These are phyloP conservation scores for Heimioporus sp. DNA, from an alignment of 768 basidiomycete species.

Conservation along the genomic window DNA sequence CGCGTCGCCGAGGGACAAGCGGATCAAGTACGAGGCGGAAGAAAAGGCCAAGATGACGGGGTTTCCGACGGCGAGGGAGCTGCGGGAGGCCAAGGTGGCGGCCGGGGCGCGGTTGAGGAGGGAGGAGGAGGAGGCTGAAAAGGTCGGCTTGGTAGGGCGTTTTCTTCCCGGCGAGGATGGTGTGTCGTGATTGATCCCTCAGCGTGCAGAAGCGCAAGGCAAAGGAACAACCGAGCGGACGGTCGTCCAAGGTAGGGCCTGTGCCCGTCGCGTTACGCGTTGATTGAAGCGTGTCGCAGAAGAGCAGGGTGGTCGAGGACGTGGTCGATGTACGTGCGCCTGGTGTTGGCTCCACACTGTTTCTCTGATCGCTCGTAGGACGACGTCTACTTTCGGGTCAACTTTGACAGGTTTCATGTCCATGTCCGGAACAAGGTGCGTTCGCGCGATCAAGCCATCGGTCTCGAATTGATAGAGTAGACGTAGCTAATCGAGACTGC, in stretches of 20 bases:
- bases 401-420: conserved; percentile 84
- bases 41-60: conserved; percentile 71
- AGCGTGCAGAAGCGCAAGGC: conserved; percentile 59
- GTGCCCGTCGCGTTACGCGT: background rate
- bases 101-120: conserved; percentile 61
- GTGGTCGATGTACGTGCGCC: conserved; percentile 61
- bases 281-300: conserved; percentile 35
- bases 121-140: conserved; percentile 74
- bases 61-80: conserved; percentile 78
- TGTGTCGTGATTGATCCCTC: conserved; percentile 18
- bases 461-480: conserved; percentile 11
- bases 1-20: conserved; percentile 75
- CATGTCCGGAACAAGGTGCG: conserved; percentile 84
- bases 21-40: conserved; percentile 77
- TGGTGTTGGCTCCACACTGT: background rate
- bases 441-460: background rate
- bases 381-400: conserved; percentile 77
- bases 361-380: conserved; percentile 42
- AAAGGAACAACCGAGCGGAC: conserved; percentile 42
- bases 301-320: conserved; percentile 44
- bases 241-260: conserved; percentile 50
- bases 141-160: conserved; percentile 63
- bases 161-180: background rate
- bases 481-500: conserved; percentile 74
- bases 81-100: conserved; percentile 66